Conservation (phyloP, 2,329 filamentous ascomycete genomes). For the Ampelomyces quisqualis region DNA sequence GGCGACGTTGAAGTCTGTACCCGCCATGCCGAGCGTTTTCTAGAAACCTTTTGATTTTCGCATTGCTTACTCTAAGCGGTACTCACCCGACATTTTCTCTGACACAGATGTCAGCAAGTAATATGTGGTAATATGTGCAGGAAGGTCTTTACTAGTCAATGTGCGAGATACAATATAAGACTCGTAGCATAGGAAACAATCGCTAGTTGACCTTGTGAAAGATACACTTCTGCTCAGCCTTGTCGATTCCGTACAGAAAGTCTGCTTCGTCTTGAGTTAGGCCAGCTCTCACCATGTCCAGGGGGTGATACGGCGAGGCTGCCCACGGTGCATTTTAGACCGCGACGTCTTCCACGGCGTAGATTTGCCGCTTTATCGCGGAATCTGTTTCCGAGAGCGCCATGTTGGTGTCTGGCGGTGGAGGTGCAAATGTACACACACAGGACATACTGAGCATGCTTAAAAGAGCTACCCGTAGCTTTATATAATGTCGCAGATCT, state of each 20-base stretch:
- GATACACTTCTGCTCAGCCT: slow-evolving; percentile 24
- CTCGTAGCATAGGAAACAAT: slow-evolving; percentile 22
- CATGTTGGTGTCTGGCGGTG: too few species aligned
- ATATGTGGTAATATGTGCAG: background rate
- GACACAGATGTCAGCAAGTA: background rate
- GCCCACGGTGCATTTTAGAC: slow-evolving; percentile 4
- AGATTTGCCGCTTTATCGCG: background rate
- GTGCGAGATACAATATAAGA: slow-evolving; percentile 34
- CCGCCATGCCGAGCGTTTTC: slow-evolving; percentile 33
- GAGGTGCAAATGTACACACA: too few species aligned
- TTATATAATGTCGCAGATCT: too few species aligned
- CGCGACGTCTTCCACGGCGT: background rate
- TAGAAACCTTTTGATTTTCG: slow-evolving; percentile 36
- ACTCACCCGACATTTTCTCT: slow-evolving; percentile 38
- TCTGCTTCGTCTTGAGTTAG: slow-evolving; percentile 28
- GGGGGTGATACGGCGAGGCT: slow-evolving; percentile 10
- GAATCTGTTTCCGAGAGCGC: background rate
- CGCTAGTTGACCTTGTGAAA: slow-evolving; percentile 29
- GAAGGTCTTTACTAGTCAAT: slow-evolving; percentile 22
- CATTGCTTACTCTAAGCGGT: slow-evolving; percentile 43
- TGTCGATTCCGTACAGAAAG: slow-evolving; percentile 26
- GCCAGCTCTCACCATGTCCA: slow-evolving; percentile 12
- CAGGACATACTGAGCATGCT: too few species aligned
- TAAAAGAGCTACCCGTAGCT: too few species aligned
- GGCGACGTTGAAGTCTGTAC: slow-evolving; percentile 63